Conservation (phyloP, 73 alveolate genomes). For the Durusdinium trenchii region DNA sequence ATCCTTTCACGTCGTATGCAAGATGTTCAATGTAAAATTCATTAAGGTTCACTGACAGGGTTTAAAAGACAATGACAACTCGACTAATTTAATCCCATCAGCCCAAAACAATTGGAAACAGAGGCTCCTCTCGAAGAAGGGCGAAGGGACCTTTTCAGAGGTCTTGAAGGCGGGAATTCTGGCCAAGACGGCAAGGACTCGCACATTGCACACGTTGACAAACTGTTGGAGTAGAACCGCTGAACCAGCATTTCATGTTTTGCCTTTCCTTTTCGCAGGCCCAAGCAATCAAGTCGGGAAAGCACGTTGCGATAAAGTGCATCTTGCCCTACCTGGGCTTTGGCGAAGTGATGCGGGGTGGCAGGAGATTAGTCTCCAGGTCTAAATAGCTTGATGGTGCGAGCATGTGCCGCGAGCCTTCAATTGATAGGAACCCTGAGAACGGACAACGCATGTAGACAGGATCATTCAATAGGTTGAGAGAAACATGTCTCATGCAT, state of each 20-base stretch:
- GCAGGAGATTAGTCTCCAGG: not conserved
- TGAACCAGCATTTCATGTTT: not conserved
- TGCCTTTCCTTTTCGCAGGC: slow-evolving; percentile 96
- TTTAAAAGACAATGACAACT: too few relatives aligned
- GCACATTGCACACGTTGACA: not conserved
- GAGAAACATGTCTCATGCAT: not conserved
- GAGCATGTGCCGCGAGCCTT: too few relatives aligned
- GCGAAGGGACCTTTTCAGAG: slow-evolving; percentile 98
- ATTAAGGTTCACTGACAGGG: too few relatives aligned
- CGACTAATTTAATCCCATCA: too few relatives aligned
- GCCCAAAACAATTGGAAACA: too few relatives aligned
- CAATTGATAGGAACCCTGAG: too few relatives aligned
- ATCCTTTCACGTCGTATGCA: too few relatives aligned
- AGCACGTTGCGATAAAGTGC: slow-evolving; percentile 98
- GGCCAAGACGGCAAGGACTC: not conserved
- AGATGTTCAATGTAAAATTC: too few relatives aligned
- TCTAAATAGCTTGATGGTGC: not conserved
- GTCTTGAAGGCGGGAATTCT: slow-evolving; percentile 86
- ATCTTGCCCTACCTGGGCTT: not conserved
- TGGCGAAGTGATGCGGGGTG: not conserved
- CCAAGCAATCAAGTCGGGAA: slow-evolving; percentile 98
- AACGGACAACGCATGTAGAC: too few relatives aligned
- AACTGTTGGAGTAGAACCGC: not conserved
- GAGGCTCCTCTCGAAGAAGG: slow-evolving; percentile 96
- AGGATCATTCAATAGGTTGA: not conserved